Evolutionary conservation across 148 eudicot species (phyloP), one percentile per base, ranked within the genome.

Genomic region (Linanthus parryae): DNA sequence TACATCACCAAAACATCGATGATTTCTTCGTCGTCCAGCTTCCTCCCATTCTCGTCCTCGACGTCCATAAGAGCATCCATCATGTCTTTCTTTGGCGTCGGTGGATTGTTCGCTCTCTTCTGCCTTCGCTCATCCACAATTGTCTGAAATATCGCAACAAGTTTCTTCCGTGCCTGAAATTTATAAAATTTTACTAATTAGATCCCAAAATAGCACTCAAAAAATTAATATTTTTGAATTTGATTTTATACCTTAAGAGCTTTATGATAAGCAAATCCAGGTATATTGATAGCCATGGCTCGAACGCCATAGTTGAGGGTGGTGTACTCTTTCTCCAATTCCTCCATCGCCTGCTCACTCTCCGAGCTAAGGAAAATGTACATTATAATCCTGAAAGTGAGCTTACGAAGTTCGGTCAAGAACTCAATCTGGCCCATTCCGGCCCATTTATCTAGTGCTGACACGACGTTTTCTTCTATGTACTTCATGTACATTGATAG

Each of bases 1-100:
- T 92, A 92, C 96, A 87, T 84, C 7, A 92, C 53, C 39, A 92
- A 58, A 16, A 80, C 31, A 66, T 92, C 98, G 11, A 81, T 92
- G 22, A 92, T 84, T 58, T 92, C 96, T 42, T 84, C 87, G 34
- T 92, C 94, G 2, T 66, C 73, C 44, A 92, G 66, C 49, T 44
- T 81, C 47, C 78, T 74, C 14, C 98, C 96, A 20, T 77, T 66
- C 35, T 84, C 96, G 57, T 87, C 98, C 57, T 72, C 73, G 40
- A 64, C 79, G 5, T 84, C 80, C 39, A 92, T 27, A 22, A 88
- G 69, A 18, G 69, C 71, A 76, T 92, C 96, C 81, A 92, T 68
- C 96, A 92, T 86, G 54, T 91, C 98, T 51, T 66, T 79, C 70
- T 68, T 81, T 9, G 47, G 34, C 44, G 49, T 59, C 8, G 35